Base-by-base conservation (phyloP, 2,329 filamentous ascomycete species). In the Periconia digitata region DNA sequence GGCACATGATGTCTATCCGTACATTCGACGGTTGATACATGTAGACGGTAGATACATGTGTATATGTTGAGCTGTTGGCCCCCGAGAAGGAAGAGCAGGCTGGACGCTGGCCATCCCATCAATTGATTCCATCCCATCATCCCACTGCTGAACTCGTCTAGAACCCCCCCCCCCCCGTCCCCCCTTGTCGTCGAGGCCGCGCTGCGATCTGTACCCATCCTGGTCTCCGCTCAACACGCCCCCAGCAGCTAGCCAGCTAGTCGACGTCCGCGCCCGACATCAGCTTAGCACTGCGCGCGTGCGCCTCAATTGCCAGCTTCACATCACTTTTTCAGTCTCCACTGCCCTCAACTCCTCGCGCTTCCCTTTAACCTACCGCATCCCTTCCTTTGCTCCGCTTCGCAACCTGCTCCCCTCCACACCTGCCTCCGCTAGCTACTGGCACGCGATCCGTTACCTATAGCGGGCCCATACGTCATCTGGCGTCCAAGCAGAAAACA, bases 191-290 rank as follows among this genome's bases (percentile, higher is more conserved):
- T n/a, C n/a, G 24, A 27, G 24, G 24, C 24, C 27, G 27, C n/a
- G 27, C 27, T 15, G n/a, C n/a, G 10, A n/a, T 10, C 27, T 32
- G 27, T 32, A 32, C 27, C 12, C 27, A 32, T 32, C 27, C 27
- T 32, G 27, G 27, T 32, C 27, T 32, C 27, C 12, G n/a, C 27
- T n/a, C n/a, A n/a, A n/a, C n/a, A n/a, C n/a, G n/a, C n/a, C n/a
- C n/a, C n/a, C n/a, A n/a, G n/a, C n/a, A n/a, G n/a, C n/a, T n/a
- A n/a, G n/a, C 27, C 27, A 15, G n/a, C 27, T 32, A 32, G 27
- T 16, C 38, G 65, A 59, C 58, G 61, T 60, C 56, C 56, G 55
- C 32, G 34, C 45, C 43, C 39, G 50, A 41, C 50, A 40, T 46
- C 50, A 49, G 41, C 53, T 47, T 45, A 40, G n/a, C n/a, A n/a